Evolutionary conservation across 139 green algal species (phyloP).

Genomic region (Volvox reticuliferus): DNA sequence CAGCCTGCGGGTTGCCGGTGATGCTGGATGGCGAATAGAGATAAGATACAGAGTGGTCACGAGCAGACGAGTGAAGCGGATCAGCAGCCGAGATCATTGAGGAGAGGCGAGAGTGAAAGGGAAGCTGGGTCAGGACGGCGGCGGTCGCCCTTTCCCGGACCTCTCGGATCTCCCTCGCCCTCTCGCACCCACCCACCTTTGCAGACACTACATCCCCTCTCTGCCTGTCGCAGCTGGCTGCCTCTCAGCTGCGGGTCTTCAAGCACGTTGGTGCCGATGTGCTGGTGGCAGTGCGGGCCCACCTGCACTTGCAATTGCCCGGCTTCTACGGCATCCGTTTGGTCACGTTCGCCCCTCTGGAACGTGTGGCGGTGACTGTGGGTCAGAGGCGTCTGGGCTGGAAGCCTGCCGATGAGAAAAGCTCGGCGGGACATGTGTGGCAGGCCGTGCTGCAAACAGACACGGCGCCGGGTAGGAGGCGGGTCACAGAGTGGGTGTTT

Average conservation of each 20-base stretch:
- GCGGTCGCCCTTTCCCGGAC: no score
- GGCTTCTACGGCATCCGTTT: slow-evolving; percentile 24
- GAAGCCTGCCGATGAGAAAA: neutral
- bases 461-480: neutral
- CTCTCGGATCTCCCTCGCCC: no score
- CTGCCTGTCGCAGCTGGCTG: neutral
- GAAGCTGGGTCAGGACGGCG: no score
- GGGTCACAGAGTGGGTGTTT: neutral
- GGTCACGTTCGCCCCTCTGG: neutral
- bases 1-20: no score
- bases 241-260: neutral
- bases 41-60: no score
- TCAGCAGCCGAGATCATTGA: no score
- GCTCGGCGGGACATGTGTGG: neutral
- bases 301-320: neutral
- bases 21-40: no score
- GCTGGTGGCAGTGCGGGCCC: slow-evolving; percentile 4
- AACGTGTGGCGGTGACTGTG: neutral
- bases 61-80: no score
- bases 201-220: neutral
- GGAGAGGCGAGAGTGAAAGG: no score
- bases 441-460: neutral
- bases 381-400: neutral
- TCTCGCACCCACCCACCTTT: no score
- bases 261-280: slow-evolving; percentile 3